Percentiles rank a stretch among this genome's conserved stretches.
phyloP scores from a whole-genome alignment of 768 basidiomycete species.

The Tubosaeta sp. region DNA sequence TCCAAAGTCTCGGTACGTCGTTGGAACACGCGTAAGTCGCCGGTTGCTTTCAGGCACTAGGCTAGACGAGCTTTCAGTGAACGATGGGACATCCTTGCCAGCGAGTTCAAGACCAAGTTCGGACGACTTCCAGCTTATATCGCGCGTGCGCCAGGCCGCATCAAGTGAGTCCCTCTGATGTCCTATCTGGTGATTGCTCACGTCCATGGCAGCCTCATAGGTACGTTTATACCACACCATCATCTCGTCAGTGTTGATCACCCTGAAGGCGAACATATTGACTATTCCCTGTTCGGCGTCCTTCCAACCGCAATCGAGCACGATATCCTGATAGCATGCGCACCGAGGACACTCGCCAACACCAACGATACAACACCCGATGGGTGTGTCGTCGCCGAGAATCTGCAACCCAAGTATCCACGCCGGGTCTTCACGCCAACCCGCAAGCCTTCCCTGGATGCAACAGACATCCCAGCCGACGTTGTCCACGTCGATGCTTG shows the following conservation, averaged over 20 bases:
- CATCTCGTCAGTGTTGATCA: neutral
- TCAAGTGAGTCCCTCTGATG: constrained; percentile 51
- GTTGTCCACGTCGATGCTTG: constrained; percentile 48
- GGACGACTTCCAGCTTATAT: constrained; percentile 67
- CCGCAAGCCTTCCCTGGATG: constrained; percentile 28
- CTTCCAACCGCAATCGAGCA: constrained; percentile 82
- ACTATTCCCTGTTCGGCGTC: constrained; percentile 80
- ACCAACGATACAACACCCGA: constrained; percentile 26
- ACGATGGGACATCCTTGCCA: constrained; percentile 59
- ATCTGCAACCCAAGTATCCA: constrained; percentile 56
- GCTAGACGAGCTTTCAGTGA: constrained; percentile 24
- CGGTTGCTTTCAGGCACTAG: too few relatives aligned
- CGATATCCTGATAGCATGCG: constrained; percentile 78
- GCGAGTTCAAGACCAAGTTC: constrained; percentile 60
- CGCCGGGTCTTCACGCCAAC: constrained; percentile 57
- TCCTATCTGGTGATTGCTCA: neutral
- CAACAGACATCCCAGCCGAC: constrained; percentile 29
- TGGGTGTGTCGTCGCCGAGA: constrained; percentile 60
- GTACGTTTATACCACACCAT: constrained; percentile 10
- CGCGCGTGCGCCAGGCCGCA: constrained; percentile 72
- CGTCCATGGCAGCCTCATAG: constrained; percentile 30
- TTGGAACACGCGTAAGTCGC: constrained; percentile 45
- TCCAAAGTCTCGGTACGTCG: constrained; percentile 49
- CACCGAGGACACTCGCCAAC: constrained; percentile 32
- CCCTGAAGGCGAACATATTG: constrained; percentile 73